Base-by-base conservation (phyloP, 2,329 filamentous ascomycete genomes). In the Emmonsiellopsis sp. region DNA sequence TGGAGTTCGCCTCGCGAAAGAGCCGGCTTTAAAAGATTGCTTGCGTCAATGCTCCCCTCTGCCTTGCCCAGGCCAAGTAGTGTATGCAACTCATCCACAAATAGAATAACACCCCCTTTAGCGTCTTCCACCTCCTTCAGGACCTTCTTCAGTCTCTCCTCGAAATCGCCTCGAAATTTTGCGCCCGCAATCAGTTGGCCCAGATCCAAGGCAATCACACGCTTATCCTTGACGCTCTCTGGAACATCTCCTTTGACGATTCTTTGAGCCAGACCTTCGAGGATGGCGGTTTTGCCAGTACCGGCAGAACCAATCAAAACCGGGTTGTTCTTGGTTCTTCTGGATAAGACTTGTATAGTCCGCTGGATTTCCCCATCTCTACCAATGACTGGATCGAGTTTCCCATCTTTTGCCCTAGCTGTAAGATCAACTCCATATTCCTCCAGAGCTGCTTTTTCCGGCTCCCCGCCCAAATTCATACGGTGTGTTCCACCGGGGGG, bases 31-130 rank as follows among this genome's bases (percentile, higher is more conserved):
- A 97, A 76, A 6, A 97, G 76, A 67, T 97, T 97, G 59, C 89
- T 95, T 0, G 93, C 93, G 73, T 98, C 93, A 58, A 97, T 95
- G 42, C 89, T 95, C 4, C 93, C 93, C 71, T 97, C 92, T 0
- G 90, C 89, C 70, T 97, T 97, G 16, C 93, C 93, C 5, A 97
- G 78, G 0, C 93, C 93, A 2, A 97, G 81, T 0, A 98, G 76
- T 1, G 86, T 95, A 67, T 98, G 93, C 41, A 97, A 74, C 67
- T 97, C 93, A 65, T 97, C 93, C 51, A 97, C 87, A 71, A 98
- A 97, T 2, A 98, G 76, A 43, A 98, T 95, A 4, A 97, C 86
- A 53, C 88, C 83, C 35, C 93, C 93, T 50, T 95, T 78, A 1
- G 92, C 88, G 58, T 94, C 84, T 69, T 95, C 83, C 9, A 95